Conservation (phyloP, 306 rosid genomes). For the Gynostemma pentaphyllum region DNA sequence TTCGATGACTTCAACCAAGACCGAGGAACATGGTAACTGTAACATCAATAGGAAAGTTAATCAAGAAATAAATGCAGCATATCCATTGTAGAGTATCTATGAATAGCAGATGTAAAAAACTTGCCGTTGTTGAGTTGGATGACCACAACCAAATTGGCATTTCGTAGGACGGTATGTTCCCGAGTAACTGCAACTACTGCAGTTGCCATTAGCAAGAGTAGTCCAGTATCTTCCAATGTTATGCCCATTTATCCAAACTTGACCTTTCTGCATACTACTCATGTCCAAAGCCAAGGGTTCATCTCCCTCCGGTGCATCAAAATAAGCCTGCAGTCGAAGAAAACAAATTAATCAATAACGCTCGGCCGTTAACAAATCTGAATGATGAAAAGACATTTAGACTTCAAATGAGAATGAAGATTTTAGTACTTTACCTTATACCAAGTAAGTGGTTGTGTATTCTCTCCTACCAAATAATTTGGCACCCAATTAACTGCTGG, state of each 20-base stretch:
- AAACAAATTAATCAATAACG: neutral
- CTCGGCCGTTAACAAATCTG: neutral
- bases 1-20: constrained; percentile 66
- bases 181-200: constrained; percentile 46
- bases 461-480: constrained; percentile 25
- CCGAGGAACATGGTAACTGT: constrained; percentile 80
- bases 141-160: constrained; percentile 47
- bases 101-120: neutral
- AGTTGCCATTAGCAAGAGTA: constrained; percentile 43
- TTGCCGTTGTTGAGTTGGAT: constrained; percentile 80
- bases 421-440: constrained; percentile 26
- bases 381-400: neutral
- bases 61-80: neutral
- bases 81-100: neutral
- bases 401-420: neutral
- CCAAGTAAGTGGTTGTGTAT: constrained; percentile 57
- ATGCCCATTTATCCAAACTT: constrained; percentile 76
- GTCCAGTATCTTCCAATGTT: constrained; percentile 90
- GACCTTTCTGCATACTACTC: constrained; percentile 77
- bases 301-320: constrained; percentile 48
- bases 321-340: constrained; percentile 35
- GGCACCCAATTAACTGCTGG: constrained; percentile 43
- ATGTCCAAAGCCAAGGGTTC: constrained; percentile 82
- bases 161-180: constrained; percentile 48
- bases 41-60: constrained; percentile 4